Evolutionary conservation across 352 stramenopile genomes (phyloP).

Genomic region (Achlya hypogyna): DNA sequence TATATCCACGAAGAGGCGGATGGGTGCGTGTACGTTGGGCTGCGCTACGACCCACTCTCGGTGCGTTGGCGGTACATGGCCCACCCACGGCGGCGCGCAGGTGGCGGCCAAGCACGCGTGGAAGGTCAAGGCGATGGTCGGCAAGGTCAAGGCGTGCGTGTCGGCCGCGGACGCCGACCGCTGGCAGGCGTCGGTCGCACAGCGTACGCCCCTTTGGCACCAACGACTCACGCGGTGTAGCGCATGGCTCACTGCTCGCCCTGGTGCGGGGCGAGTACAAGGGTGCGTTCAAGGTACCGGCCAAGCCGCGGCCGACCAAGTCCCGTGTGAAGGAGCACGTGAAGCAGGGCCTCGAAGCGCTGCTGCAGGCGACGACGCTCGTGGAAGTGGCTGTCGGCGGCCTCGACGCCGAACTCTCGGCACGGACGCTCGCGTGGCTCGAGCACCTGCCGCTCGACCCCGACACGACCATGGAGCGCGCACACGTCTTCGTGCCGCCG

Average conservation of each 20-base stretch:
- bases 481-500: neutral
- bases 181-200: neutral
- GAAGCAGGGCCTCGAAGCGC: neutral
- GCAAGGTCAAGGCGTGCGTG: neutral
- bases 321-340: neutral
- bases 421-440: slow-evolving; percentile 1
- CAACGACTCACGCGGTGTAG: neutral
- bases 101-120: neutral
- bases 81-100: too few relatives aligned
- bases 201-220: neutral
- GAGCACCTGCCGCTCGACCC: neutral
- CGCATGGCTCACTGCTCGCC: neutral
- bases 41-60: slow-evolving; percentile 45
- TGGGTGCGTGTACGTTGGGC: slow-evolving; percentile 58
- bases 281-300: neutral
- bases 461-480: neutral
- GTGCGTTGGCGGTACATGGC: slow-evolving; percentile 11
- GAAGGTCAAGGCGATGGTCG: slow-evolving; percentile 8
- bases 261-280: neutral
- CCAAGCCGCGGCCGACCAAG: neutral
- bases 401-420: too few relatives aligned
- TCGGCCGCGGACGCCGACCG: neutral
- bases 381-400: neutral
- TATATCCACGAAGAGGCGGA: slow-evolving; percentile 57
- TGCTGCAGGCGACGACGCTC: neutral